These are phyloP conservation scores for Syncephalastrum contaminatum DNA, from an alignment of 371 early-diverging fungal genomes.

Conservation along the genomic window DNA sequence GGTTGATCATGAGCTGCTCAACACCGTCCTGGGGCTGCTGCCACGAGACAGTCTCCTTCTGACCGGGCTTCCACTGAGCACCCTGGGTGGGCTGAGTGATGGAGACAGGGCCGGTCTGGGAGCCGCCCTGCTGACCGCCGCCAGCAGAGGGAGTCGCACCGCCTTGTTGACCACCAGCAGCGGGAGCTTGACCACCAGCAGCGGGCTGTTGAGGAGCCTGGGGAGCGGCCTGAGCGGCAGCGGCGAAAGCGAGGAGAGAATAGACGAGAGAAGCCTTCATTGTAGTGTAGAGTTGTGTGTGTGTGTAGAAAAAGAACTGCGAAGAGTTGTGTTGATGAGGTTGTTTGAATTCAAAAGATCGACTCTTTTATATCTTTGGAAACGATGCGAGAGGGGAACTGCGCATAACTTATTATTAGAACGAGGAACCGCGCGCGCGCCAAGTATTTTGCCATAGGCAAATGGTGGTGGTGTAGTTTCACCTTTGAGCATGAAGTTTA, in stretches of 20 bases:
- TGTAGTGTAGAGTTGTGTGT: not conserved
- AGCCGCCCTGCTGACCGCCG: constrained; percentile 8
- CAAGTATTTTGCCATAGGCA: too few relatives aligned
- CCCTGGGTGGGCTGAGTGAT: constrained; percentile 39
- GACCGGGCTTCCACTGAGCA: constrained; percentile 41
- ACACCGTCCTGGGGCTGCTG: constrained; percentile 30
- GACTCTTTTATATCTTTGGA: too few relatives aligned
- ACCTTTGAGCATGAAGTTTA: too few relatives aligned
- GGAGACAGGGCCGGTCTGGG: constrained; percentile 27
- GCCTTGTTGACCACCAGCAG: constrained; percentile 4
- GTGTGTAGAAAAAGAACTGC: constrained; percentile 15
- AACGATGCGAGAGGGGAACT: too few relatives aligned
- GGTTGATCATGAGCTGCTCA: constrained; percentile 31
- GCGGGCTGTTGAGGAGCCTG: constrained; percentile 5
- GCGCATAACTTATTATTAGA: too few relatives aligned
- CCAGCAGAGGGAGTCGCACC: constrained; percentile 8
- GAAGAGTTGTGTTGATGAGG: too few relatives aligned
- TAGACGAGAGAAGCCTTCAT: constrained; percentile 13
- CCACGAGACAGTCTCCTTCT: constrained; percentile 40
- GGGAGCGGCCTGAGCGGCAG: constrained; percentile 6
- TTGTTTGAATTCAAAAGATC: too few relatives aligned
- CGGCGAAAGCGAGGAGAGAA: constrained; percentile 11
- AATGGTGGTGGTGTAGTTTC: too few relatives aligned
- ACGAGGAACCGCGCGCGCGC: too few relatives aligned
- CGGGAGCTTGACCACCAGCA: constrained; percentile 2